Conservation (phyloP, 257 asterid species). For the Solanum neorickii region DNA sequence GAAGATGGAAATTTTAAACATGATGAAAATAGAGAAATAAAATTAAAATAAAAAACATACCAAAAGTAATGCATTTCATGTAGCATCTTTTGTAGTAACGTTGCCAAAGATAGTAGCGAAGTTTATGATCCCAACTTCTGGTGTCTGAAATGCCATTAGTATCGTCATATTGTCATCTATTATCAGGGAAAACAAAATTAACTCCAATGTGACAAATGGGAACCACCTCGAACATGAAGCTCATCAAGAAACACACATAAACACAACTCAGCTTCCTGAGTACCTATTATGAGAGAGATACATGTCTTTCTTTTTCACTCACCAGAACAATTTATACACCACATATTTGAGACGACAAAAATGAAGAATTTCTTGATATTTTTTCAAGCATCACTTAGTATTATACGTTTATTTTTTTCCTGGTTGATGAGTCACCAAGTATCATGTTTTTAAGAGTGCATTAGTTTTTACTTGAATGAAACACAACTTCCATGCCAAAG, state of each 20-base stretch:
- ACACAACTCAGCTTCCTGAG: background rate
- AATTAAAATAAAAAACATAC: constrained; percentile 30
- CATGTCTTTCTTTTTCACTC: background rate
- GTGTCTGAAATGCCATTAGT: no score
- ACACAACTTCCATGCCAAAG: background rate
- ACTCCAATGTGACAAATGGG: background rate
- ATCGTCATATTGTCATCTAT: no score
- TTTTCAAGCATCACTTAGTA: background rate
- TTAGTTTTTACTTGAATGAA: background rate
- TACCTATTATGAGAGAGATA: background rate
- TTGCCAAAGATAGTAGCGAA: constrained; percentile 88
- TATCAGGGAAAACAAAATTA: background rate
- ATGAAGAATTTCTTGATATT: background rate
- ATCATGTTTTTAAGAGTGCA: background rate
- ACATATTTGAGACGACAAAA: background rate
- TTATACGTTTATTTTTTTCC: background rate
- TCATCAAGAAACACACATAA: background rate
- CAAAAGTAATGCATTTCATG: constrained; percentile 78
- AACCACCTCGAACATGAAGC: background rate
- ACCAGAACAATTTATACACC: background rate
- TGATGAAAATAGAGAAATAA: background rate
- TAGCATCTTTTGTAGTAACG: constrained; percentile 70
- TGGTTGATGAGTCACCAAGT: background rate
- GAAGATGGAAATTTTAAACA: background rate
- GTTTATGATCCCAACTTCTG: background rate